Evolutionary conservation across 129 eudicot species (phyloP).

Genomic region (Calendula officinalis): DNA sequence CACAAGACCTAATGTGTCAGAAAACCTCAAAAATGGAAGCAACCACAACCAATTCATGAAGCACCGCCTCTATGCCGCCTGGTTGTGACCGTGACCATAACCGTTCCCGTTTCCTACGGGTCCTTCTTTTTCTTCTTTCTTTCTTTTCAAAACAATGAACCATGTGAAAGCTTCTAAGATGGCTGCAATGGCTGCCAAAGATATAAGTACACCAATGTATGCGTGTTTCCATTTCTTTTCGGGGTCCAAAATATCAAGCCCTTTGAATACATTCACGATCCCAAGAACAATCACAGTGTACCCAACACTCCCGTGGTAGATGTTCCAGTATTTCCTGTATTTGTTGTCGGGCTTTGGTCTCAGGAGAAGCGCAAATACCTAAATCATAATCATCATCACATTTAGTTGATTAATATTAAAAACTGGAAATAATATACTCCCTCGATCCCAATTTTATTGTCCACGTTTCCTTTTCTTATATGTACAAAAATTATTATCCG

Average conservation of each 20-base stretch:
- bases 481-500: too few species aligned
- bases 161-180: conserved; percentile 74
- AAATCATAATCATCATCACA: conserved; percentile 7
- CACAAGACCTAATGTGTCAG: conserved; percentile 19
- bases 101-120: conserved; percentile 47
- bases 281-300: conserved; percentile 57
- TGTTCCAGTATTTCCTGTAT: conserved; percentile 80
- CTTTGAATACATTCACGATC: conserved; percentile 64
- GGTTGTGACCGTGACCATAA: conserved; percentile 26
- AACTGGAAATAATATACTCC: not conserved
- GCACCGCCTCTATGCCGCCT: conserved; percentile 30
- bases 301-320: conserved; percentile 64
- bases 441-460: not conserved
- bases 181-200: conserved; percentile 48
- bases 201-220: conserved; percentile 60
- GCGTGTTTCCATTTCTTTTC: conserved; percentile 77
- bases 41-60: conserved; percentile 1
- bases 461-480: not conserved
- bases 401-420: not conserved
- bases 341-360: conserved; percentile 92
- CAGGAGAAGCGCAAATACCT: conserved; percentile 76
- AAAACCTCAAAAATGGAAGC: conserved; percentile 23
- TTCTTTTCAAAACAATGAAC: conserved; percentile 55
- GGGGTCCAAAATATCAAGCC: conserved; percentile 77
- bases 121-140: conserved; percentile 36